Percentiles rank a stretch among this genome's conserved stretches.
Evolutionary conservation across 2,329 filamentous ascomycete species (phyloP).

Genomic region (Rutstroemia sp.): DNA sequence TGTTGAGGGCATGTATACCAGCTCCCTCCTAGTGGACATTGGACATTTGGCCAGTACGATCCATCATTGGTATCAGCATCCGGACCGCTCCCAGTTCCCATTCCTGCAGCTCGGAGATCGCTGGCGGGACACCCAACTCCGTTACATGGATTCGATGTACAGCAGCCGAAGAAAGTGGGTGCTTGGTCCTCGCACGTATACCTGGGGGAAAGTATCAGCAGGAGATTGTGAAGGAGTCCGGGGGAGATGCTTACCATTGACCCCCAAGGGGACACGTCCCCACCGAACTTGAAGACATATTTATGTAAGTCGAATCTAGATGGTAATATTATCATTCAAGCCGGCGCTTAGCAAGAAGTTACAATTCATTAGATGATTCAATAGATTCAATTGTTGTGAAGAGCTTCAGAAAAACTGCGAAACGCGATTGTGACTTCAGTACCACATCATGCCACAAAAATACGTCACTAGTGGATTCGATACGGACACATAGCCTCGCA

Average conservation of each 20-base stretch:
- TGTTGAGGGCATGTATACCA: constrained; percentile 10
- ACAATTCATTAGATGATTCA: no score
- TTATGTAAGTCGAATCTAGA: no score
- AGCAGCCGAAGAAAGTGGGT: constrained; percentile 18
- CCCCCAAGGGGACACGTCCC: neutral
- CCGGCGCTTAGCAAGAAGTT: no score
- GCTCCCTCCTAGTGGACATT: constrained; percentile 9
- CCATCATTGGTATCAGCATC: neutral
- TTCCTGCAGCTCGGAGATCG: constrained; percentile 13
- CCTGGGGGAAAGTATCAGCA: neutral
- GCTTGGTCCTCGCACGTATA: constrained; percentile 13
- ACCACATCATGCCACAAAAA: no score
- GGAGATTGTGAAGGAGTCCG: no score
- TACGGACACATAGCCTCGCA: no score
- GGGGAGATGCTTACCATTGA: neutral
- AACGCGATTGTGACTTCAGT: no score
- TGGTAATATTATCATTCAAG: no score
- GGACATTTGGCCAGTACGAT: constrained; percentile 4
- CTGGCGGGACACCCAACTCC: constrained; percentile 11
- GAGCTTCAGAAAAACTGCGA: no score
- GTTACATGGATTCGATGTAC: constrained; percentile 15
- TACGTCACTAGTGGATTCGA: no score
- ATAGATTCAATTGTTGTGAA: no score
- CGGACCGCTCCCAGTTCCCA: constrained; percentile 9
- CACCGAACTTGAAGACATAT: neutral